A percentile compares a stretch with the other conserved stretches of the same genome.
Evolutionary conservation across 2,329 filamentous ascomycete genomes (phyloP).

Genomic region (Aspergillus sp.): DNA sequence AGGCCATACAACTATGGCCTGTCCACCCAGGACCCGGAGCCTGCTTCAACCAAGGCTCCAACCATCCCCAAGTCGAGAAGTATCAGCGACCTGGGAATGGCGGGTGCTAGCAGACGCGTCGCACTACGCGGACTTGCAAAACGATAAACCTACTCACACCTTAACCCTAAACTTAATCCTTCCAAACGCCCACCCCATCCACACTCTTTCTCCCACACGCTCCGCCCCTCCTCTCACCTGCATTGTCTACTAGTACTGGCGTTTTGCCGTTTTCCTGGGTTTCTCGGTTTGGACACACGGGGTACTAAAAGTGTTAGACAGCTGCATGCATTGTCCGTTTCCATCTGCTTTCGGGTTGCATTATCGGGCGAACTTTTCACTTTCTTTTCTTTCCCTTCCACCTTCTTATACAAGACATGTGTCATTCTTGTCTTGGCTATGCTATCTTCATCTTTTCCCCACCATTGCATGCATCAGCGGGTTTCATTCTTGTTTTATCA

Average conservation of each 20-base stretch:
- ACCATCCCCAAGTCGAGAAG: slow-evolving; percentile 37
- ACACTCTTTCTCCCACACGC: slow-evolving; percentile 10
- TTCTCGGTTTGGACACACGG: slow-evolving; percentile 11
- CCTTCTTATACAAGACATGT: not conserved
- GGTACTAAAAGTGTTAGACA: slow-evolving; percentile 13
- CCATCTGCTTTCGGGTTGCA: slow-evolving; percentile 8
- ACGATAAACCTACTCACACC: slow-evolving; percentile 17
- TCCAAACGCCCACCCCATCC: slow-evolving; percentile 2
- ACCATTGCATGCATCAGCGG: slow-evolving; percentile 4
- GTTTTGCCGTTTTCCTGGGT: slow-evolving; percentile 14
- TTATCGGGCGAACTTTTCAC: slow-evolving; percentile 9
- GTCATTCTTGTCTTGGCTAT: not conserved
- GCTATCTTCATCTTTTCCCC: not conserved
- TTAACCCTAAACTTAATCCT: not conserved
- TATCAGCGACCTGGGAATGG: slow-evolving; percentile 42
- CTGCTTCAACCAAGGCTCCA: slow-evolving; percentile 15
- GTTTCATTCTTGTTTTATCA: slow-evolving; percentile 1
- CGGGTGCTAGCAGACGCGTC: slow-evolving; percentile 41
- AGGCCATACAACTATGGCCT: slow-evolving; percentile 30
- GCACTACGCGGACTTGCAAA: slow-evolving; percentile 38
- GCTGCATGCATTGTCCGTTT: slow-evolving; percentile 11
- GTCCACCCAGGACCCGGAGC: slow-evolving; percentile 20
- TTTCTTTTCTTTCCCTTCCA: not conserved
- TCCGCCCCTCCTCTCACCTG: slow-evolving; percentile 4
- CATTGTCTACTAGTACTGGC: slow-evolving; percentile 18